phyloP scores from a whole-genome alignment of 164 flowering plant genomes.

The Tetracentron sinense region DNA sequence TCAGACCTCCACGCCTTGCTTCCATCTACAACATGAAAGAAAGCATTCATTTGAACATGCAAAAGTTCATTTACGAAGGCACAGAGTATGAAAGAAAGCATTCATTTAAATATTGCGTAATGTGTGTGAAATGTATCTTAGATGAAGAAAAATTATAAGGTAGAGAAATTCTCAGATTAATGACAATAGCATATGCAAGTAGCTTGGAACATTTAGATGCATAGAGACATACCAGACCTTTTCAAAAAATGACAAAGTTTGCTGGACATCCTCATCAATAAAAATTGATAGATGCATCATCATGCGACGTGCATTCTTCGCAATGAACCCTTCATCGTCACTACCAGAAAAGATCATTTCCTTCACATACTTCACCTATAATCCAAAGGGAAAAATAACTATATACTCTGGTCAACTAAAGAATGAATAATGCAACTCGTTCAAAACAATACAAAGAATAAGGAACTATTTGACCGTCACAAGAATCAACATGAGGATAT shows the following conservation, averaged over 20 bases:
- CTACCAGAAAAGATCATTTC: constrained; percentile 64
- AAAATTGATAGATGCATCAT: constrained; percentile 67
- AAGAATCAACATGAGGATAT: too few relatives aligned
- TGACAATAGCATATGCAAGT: not conserved
- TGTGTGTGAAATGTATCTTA: not conserved
- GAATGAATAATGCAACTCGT: not conserved
- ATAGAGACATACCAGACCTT: constrained; percentile 47
- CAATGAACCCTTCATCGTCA: constrained; percentile 33
- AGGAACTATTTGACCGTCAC: not conserved
- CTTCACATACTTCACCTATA: constrained; percentile 80
- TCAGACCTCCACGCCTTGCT: constrained; percentile 92
- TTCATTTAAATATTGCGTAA: too few relatives aligned
- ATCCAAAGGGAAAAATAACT: constrained; percentile 8
- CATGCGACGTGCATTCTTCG: constrained; percentile 73
- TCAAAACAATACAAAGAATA: not conserved
- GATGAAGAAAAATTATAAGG: not conserved
- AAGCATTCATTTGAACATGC: not conserved
- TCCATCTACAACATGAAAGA: constrained; percentile 53
- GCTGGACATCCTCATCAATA: constrained; percentile 75
- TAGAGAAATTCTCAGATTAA: not conserved
- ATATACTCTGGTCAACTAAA: not conserved
- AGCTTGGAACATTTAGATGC: not conserved
- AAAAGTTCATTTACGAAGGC: not conserved
- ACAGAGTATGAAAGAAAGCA: too few relatives aligned
- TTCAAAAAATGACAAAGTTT: constrained; percentile 78